A percentile compares a stretch with the other conserved stretches of the same genome.
phyloP scores from a whole-genome alignment of 2,329 filamentous ascomycete species.

The Samsoniella hepiali region DNA sequence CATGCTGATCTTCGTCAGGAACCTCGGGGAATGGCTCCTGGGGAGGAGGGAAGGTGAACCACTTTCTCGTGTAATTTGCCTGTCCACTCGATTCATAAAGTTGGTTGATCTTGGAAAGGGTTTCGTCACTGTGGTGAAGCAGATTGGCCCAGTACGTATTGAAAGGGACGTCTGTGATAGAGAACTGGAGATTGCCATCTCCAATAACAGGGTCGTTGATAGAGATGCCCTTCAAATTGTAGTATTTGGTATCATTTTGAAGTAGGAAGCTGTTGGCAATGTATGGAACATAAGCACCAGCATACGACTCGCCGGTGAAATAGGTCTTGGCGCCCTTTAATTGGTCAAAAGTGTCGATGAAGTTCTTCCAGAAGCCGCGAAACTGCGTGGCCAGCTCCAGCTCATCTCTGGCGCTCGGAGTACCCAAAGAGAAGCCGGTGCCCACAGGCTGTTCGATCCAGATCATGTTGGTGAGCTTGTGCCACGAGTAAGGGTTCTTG shows the following conservation, averaged over 20 bases:
- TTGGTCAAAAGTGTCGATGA: conserved; percentile 58
- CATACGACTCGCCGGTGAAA: conserved; percentile 67
- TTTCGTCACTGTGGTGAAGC: conserved; percentile 62
- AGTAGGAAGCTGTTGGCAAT: conserved; percentile 72
- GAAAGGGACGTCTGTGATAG: conserved; percentile 54
- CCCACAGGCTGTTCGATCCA: conserved; percentile 69
- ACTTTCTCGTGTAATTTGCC: conserved; percentile 54
- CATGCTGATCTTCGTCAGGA: conserved; percentile 54
- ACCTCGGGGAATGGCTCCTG: conserved; percentile 50
- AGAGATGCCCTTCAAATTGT: conserved; percentile 64
- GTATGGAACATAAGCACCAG: conserved; percentile 66
- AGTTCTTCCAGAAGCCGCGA: conserved; percentile 71
- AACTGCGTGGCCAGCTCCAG: conserved; percentile 64
- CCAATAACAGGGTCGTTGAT: conserved; percentile 70
- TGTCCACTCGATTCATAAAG: conserved; percentile 59
- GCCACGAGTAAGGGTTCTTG: conserved; percentile 68
- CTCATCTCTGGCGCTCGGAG: conserved; percentile 59
- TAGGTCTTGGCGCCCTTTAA: conserved; percentile 63
- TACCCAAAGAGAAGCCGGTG: conserved; percentile 67
- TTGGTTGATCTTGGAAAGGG: conserved; percentile 49
- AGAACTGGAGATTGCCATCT: conserved; percentile 41
- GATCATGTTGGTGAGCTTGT: conserved; percentile 71
- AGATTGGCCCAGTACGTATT: conserved; percentile 59
- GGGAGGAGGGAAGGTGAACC: conserved; percentile 67
- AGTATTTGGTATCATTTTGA: conserved; percentile 61